phyloP scores from a whole-genome alignment of 495 filamentous ascomycete genomes.

The Cercophora sp. region DNA sequence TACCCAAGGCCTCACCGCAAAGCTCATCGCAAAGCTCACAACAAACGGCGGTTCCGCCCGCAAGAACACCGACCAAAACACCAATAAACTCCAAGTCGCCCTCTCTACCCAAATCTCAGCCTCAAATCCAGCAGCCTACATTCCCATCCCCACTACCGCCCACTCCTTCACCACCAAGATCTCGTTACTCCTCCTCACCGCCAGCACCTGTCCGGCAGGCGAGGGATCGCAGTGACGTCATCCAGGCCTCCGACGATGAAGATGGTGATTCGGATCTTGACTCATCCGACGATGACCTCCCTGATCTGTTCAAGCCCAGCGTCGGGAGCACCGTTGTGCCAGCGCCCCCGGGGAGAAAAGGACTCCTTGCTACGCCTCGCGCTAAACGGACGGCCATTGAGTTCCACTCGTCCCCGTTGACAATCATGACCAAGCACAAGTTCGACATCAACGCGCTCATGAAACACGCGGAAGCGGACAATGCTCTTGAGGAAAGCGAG shows the following conservation, averaged over 20 bases:
- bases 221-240: not conserved
- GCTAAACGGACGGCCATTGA: constrained; percentile 38
- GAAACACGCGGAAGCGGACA: constrained; percentile 53
- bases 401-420: constrained; percentile 39
- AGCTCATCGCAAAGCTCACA: too few relatives aligned
- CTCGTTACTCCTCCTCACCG: constrained; percentile 2
- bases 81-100: not conserved
- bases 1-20: not conserved
- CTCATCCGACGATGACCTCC: constrained; percentile 17
- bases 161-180: too few relatives aligned
- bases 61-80: too few relatives aligned
- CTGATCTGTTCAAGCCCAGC: constrained; percentile 4
- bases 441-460: constrained; percentile 65
- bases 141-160: not conserved
- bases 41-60: too few relatives aligned
- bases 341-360: not conserved
- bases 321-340: not conserved
- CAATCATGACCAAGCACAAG: constrained; percentile 55
- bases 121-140: not conserved
- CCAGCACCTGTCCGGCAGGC: not conserved
- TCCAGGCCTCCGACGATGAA: constrained; percentile 16
- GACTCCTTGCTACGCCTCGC: constrained; percentile 26
- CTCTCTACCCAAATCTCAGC: not conserved
- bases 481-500: constrained; percentile 54
- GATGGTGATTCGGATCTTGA: constrained; percentile 18